A percentile compares a stretch with the other conserved stretches of the same genome.
Conservation (phyloP, 2,329 filamentous ascomycete species). For the Aspergillus pseudotamarii region DNA sequence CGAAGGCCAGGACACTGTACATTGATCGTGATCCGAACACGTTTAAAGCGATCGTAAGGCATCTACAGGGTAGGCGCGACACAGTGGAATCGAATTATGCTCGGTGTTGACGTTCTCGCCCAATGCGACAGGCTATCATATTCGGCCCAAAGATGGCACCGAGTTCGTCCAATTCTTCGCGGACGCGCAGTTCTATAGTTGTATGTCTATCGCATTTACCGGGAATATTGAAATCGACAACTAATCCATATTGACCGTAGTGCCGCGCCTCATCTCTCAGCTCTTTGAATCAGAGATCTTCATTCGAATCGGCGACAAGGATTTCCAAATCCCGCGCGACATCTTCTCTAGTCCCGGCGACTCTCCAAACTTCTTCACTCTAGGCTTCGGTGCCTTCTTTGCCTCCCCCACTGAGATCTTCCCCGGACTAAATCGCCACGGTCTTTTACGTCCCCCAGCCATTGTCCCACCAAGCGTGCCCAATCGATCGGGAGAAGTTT, state of each 20-base stretch:
- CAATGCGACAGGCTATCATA: conserved; percentile 69
- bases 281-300: conserved; percentile 86
- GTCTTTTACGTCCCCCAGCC: conserved; percentile 81
- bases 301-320: conserved; percentile 81
- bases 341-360: conserved; percentile 84
- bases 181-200: conserved; percentile 90
- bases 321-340: conserved; percentile 89
- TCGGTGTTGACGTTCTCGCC: neutral
- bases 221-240: neutral
- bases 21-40: conserved; percentile 91
- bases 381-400: conserved; percentile 89
- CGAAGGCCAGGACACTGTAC: conserved; percentile 76
- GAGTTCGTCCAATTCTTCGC: conserved; percentile 93
- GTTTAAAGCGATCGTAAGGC: conserved; percentile 84
- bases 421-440: conserved; percentile 77
- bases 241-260: conserved; percentile 47
- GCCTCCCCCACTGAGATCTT: conserved; percentile 78
- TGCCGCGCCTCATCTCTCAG: conserved; percentile 86
- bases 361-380: conserved; percentile 92
- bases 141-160: conserved; percentile 75
- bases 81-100: neutral
- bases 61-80: conserved; percentile 68
- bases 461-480: conserved; percentile 82
- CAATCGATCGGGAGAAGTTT: conserved; percentile 78
- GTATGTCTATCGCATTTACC: conserved; percentile 52